Evolutionary conservation across 768 basidiomycete species (phyloP).

Genomic region (Trametes sanguinea): DNA sequence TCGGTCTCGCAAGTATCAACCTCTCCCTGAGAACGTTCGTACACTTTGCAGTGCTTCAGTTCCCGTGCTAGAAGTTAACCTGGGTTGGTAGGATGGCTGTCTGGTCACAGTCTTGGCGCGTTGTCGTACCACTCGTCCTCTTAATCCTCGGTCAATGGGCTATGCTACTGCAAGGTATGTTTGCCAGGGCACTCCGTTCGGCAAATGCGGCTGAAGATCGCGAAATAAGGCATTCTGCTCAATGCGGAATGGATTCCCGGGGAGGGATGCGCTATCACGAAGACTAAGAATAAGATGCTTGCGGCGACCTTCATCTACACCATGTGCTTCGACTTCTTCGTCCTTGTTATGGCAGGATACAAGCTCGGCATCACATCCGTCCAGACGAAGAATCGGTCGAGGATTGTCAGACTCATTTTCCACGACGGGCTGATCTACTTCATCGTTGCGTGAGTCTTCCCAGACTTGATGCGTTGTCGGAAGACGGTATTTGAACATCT

Average conservation of each 20-base stretch:
- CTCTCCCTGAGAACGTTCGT: conserved; percentile 47
- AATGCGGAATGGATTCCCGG: conserved; percentile 55
- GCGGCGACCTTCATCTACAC: conserved; percentile 76
- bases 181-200: background rate
- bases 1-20: conserved; percentile 50
- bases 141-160: conserved; percentile 73
- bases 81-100: conserved; percentile 52
- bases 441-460: conserved; percentile 60
- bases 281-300: conserved; percentile 63
- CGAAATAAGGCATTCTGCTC: conserved; percentile 53
- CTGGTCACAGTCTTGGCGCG: conserved; percentile 59
- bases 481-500: background rate
- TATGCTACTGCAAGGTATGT: conserved; percentile 60
- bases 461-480: background rate
- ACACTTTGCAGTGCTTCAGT: background rate
- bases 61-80: background rate
- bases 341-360: conserved; percentile 59
- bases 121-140: conserved; percentile 51
- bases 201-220: background rate
- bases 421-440: conserved; percentile 75
- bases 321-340: conserved; percentile 70
- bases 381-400: conserved; percentile 37
- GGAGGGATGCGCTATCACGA: conserved; percentile 55
- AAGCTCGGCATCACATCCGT: conserved; percentile 47
- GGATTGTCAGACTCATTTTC: conserved; percentile 65